Evolutionary conservation across 768 basidiomycete species (phyloP).

Genomic region (Tulasnella sp.): DNA sequence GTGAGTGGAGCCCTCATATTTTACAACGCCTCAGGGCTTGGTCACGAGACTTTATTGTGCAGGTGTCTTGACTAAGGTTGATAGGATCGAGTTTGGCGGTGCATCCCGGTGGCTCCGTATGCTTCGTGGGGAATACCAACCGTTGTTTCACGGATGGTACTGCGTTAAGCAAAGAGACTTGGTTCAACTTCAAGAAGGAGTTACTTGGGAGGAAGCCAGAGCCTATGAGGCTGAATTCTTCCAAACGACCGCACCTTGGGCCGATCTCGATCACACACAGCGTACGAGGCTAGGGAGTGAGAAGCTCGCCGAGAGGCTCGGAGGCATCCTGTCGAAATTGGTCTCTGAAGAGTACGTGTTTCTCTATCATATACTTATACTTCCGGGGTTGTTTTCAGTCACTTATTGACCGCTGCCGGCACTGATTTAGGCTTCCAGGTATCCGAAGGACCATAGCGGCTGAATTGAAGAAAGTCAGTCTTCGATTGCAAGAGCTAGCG

Average conservation of each 20-base stretch:
- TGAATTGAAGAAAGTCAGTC: constrained; percentile 50
- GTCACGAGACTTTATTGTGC: no score
- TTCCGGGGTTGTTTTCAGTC: no score
- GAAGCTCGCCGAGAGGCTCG: no score
- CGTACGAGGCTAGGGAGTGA: no score
- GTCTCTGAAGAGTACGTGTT: no score
- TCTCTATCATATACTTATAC: no score
- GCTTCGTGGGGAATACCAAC: constrained; percentile 45
- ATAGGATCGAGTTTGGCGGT: constrained; percentile 61
- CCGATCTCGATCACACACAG: no score
- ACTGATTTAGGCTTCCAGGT: constrained; percentile 58
- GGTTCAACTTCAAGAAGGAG: constrained; percentile 53
- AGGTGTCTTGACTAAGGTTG: constrained; percentile 81
- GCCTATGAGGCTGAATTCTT: constrained; percentile 57
- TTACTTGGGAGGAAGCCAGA: constrained; percentile 66
- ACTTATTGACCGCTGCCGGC: no score
- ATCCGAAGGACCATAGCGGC: constrained; percentile 62
- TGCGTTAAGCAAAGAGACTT: constrained; percentile 61
- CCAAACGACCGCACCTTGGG: constrained; percentile 47
- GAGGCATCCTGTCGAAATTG: no score
- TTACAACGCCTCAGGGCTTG: no score
- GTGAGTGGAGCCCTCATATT: no score
- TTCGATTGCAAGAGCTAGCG: constrained; percentile 47
- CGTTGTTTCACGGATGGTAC: constrained; percentile 61
- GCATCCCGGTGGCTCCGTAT: constrained; percentile 57